Conservation (phyloP, 257 asterid genomes). For the Nemophila menziesii region DNA sequence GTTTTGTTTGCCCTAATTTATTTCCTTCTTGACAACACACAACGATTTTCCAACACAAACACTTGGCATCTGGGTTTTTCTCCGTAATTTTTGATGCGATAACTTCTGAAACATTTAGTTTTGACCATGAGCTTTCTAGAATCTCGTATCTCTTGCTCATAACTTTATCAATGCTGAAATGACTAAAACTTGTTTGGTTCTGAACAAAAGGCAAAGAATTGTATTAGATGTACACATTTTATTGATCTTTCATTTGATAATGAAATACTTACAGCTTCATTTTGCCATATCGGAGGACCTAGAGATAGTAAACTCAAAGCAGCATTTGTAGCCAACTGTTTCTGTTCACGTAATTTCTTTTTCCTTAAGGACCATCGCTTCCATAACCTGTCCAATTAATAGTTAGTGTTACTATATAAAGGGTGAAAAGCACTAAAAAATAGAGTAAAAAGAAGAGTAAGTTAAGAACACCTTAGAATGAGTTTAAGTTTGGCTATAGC, state of each 20-base stretch:
- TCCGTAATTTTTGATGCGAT: constrained; percentile 47
- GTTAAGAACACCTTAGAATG: constrained; percentile 58
- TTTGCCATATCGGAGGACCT: constrained; percentile 70
- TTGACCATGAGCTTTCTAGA: constrained; percentile 56
- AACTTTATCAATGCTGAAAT: constrained; percentile 47
- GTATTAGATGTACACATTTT: not conserved
- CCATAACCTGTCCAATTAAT: constrained; percentile 56
- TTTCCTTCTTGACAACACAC: constrained; percentile 36
- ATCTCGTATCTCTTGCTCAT: constrained; percentile 49
- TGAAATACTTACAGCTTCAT: constrained; percentile 43
- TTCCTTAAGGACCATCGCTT: constrained; percentile 55
- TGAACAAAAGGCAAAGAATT: constrained; percentile 16
- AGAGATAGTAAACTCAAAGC: constrained; percentile 56
- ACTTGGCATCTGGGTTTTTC: constrained; percentile 53
- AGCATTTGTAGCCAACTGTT: constrained; percentile 51
- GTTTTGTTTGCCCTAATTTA: constrained; percentile 18
- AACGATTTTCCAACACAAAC: constrained; percentile 87
- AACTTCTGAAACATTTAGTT: constrained; percentile 68
- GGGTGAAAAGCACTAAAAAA: constrained; percentile 11
- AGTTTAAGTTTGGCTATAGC: constrained; percentile 73
- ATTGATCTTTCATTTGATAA: no score
- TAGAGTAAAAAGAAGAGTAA: constrained; percentile 3
- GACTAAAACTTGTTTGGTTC: constrained; percentile 35
- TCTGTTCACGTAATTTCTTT: constrained; percentile 64
- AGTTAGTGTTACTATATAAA: not conserved